Conservation (phyloP, 768 basidiomycete species). For the Suillus spraguei region DNA sequence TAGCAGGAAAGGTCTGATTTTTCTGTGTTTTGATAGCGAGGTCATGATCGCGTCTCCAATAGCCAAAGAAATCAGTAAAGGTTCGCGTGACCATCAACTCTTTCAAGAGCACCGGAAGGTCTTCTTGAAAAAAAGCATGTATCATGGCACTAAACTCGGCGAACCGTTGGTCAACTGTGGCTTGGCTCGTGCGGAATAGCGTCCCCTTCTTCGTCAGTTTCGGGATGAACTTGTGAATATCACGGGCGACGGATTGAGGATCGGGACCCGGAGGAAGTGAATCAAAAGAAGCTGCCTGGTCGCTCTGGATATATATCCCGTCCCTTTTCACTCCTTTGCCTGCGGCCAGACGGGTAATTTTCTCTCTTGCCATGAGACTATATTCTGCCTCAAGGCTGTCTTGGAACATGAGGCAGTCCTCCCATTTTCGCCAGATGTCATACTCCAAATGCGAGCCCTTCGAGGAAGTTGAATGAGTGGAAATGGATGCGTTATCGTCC, state of each 20-base stretch:
- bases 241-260: conserved; percentile 68
- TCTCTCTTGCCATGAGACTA: conserved; percentile 59
- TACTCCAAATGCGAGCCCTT: conserved; percentile 49
- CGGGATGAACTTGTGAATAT: conserved; percentile 69
- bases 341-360: conserved; percentile 63
- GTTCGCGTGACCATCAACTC: conserved; percentile 61
- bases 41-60: conserved; percentile 76
- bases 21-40: conserved; percentile 45
- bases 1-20: conserved; percentile 20
- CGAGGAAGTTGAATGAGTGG: conserved; percentile 29
- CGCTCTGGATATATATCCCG: conserved; percentile 67
- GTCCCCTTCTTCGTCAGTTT: conserved; percentile 70
- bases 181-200: conserved; percentile 70
- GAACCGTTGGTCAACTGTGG: conserved; percentile 64
- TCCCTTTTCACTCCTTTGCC: conserved; percentile 79
- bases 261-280: conserved; percentile 85
- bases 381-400: conserved; percentile 70
- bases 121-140: conserved; percentile 55
- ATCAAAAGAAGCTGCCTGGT: conserved; percentile 81
- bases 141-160: conserved; percentile 62
- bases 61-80: conserved; percentile 77
- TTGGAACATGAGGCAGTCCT: conserved; percentile 81
- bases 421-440: conserved; percentile 81
- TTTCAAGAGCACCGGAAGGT: conserved; percentile 64
- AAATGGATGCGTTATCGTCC: conserved; percentile 33